These are phyloP conservation scores for Suillus subalutaceus DNA, from an alignment of 768 basidiomycete genomes.

Conservation along the genomic window DNA sequence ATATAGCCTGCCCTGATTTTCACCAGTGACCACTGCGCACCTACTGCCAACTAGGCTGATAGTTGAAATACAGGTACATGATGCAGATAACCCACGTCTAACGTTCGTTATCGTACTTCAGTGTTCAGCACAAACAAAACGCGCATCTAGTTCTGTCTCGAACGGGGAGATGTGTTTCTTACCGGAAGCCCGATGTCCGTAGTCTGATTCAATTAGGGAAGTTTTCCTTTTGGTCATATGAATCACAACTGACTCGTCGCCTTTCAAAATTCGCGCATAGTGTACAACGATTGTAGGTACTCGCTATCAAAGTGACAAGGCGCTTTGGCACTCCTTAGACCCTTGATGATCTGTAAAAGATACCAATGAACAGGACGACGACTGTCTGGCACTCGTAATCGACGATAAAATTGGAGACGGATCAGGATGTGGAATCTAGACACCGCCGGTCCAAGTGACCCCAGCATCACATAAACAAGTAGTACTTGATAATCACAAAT, in stretches of 20 bases:
- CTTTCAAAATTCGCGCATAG: neutral
- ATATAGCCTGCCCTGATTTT: neutral
- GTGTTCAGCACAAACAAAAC: neutral
- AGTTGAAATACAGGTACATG: neutral
- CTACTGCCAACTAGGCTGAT: neutral
- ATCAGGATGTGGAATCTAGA: neutral
- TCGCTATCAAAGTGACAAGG: neutral
- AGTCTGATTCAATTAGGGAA: neutral
- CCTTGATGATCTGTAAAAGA: neutral
- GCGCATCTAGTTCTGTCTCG: neutral
- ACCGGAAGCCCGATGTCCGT: neutral
- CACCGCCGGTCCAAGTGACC: neutral
- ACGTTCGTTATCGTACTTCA: neutral
- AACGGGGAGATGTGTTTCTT: neutral
- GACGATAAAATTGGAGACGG: neutral
- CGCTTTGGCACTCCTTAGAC: neutral
- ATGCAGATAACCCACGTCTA: neutral
- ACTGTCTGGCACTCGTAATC: neutral
- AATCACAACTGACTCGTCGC: neutral
- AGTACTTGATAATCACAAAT: constrained; percentile 31
- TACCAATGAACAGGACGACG: neutral
- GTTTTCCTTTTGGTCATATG: neutral
- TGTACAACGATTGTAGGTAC: neutral
- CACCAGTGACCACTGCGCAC: neutral
- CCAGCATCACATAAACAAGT: constrained; percentile 25